Evolutionary conservation across 257 asterid genomes (phyloP).

Genomic region (Rubia yunnanensis): DNA sequence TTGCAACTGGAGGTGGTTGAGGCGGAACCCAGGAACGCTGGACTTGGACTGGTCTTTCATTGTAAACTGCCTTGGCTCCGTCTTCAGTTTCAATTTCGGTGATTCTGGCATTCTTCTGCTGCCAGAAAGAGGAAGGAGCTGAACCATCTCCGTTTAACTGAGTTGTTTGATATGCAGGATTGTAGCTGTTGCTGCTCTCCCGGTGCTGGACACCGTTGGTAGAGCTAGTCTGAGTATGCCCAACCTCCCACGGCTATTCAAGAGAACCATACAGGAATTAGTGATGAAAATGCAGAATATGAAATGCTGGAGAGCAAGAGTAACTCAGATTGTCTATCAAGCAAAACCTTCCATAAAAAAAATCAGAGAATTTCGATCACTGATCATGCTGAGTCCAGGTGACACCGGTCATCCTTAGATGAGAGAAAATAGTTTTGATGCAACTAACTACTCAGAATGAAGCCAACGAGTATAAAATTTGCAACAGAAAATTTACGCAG

Average conservation of each 20-base stretch:
- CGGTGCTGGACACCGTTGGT: conserved; percentile 33
- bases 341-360: not conserved
- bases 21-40: conserved; percentile 94
- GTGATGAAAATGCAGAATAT: not conserved
- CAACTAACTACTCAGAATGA: not conserved
- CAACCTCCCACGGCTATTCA: conserved; percentile 87
- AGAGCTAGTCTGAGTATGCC: conserved; percentile 39
- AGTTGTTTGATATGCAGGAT: conserved; percentile 28
- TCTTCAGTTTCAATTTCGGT: conserved; percentile 51
- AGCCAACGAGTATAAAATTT: not conserved
- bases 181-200: conserved; percentile 29
- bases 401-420: not conserved
- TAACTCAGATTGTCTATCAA: not conserved
- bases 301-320: not conserved
- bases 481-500: not conserved
- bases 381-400: not conserved
- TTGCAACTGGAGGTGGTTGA: conserved; percentile 86
- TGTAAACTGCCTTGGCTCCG: conserved; percentile 26
- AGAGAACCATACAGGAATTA: conserved; percentile 12
- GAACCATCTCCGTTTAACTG: conserved; percentile 41
- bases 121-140: conserved; percentile 62
- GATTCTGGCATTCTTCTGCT: conserved; percentile 44
- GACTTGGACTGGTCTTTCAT: conserved; percentile 36
- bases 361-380: not conserved
- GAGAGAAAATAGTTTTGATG: too few relatives aligned